These are phyloP conservation scores for Saccharomyces hybrid DNA, from an alignment of 1,139 yeast species.

Conservation along the genomic window DNA sequence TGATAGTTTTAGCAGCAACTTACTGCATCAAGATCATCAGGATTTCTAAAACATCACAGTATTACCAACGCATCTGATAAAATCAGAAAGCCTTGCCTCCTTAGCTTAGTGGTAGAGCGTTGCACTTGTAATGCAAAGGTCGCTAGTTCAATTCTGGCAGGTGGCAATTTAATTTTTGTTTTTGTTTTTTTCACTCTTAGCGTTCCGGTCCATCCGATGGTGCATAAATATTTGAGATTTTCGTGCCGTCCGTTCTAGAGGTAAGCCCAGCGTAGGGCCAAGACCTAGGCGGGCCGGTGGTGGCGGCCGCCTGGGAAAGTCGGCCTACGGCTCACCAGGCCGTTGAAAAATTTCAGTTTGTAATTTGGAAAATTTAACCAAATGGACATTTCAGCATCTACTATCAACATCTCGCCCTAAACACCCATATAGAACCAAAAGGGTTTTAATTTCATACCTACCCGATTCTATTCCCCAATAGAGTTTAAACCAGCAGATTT, in stretches of 20 bases:
- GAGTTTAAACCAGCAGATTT: not conserved
- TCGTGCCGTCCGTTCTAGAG: not conserved
- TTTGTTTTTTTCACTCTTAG: not conserved
- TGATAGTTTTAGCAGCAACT: too few relatives aligned
- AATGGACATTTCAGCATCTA: not conserved
- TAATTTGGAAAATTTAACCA: slow-evolving; percentile 1
- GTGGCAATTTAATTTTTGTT: slow-evolving; percentile 34
- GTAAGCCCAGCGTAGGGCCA: not conserved
- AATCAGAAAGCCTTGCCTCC: slow-evolving; percentile 16
- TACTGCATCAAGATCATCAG: too few relatives aligned
- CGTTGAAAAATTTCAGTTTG: slow-evolving; percentile 2
- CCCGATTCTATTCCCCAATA: not conserved
- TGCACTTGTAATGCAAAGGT: slow-evolving; percentile 95
- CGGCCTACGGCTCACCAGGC: not conserved
- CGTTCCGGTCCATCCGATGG: not conserved
- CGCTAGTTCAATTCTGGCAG: slow-evolving; percentile 94
- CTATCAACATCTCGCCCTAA: not conserved
- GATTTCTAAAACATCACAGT: too few relatives aligned
- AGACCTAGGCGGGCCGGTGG: not conserved
- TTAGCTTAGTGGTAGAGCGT: slow-evolving; percentile 95
- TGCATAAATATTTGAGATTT: not conserved
- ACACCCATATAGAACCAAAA: not conserved
- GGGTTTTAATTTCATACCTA: not conserved
- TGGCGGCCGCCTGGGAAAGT: not conserved
- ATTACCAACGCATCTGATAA: too few relatives aligned